Evolutionary conservation across 1,284 basidiomycete genomes (phyloP), one percentile per base, ranked within the genome.

Genomic region (Rhodotorula sp.): DNA sequence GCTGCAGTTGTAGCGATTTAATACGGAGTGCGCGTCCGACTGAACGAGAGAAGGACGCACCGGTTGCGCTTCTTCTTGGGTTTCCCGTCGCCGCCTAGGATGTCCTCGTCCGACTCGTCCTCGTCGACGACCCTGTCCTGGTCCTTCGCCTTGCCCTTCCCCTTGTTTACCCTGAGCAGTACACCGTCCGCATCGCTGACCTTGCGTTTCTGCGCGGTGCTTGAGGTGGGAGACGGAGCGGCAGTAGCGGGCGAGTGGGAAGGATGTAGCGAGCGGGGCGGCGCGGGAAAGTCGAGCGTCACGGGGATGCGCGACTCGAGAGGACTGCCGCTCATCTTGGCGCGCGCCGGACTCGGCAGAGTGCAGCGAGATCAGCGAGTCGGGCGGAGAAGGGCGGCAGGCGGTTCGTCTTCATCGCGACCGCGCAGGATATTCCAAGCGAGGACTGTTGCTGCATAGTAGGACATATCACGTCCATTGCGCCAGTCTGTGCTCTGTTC

Each of bases 31-130:
- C n/a, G 8, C 21, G 17, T 2, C 10, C 8, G 29, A 17, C 3
- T 9, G 2, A 32, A 39, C 34, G 37, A 8, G 27, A 39, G 10
- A 19, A 8, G 39, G 7, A 37, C 51, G 29, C 34, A 61, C 65
- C 65, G 53, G 58, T 68, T 65, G 27, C 70, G 66, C 50, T 69
- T 72, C 70, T 68, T 72, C 46, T 46, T 51, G 8, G 37, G 44
- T 39, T 50, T 44, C 27, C 59, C 70, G 6, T 56, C 57, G 9
- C 37, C 34, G 12, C 46, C 57, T 44, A 48, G 32, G 34, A 27
- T 9, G 27, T 39, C 48, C 15, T 55, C 63, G 17, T 53, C 51
- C 12, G 46, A 34, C 19, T 46, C 48, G 61, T 54, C 66, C 19
- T 29, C 53, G 12, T 29, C 55, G 12, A 54, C 51, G 21, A 53